Evolutionary conservation across 2,329 filamentous ascomycete genomes (phyloP).

Genomic region (Fulvia fulva): DNA sequence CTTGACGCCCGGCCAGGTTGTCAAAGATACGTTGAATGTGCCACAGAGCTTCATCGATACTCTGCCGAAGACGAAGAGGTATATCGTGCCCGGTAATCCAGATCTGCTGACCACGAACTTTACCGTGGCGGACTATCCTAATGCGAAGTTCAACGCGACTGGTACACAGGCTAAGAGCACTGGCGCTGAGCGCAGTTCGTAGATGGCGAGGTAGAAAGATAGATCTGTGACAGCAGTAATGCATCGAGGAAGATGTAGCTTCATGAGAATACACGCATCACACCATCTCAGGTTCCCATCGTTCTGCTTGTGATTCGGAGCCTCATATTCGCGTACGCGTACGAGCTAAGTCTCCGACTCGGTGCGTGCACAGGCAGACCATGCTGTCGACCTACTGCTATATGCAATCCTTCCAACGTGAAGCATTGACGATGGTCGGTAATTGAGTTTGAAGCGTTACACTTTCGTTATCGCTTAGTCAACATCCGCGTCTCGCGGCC

Average conservation of each 20-base stretch:
- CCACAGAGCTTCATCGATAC: constrained; percentile 24
- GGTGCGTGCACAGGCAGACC: background rate
- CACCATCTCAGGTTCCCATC: too few relatives aligned
- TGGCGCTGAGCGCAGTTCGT: background rate
- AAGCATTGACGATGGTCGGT: background rate
- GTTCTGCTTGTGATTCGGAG: background rate
- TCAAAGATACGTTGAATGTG: constrained; percentile 29
- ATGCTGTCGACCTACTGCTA: too few relatives aligned
- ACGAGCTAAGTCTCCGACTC: too few relatives aligned
- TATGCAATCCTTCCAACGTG: too few relatives aligned
- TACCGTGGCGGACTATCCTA: constrained; percentile 11
- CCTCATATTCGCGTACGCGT: too few relatives aligned
- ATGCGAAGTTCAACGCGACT: background rate
- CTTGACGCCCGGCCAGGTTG: constrained; percentile 40
- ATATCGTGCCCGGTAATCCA: constrained; percentile 36
- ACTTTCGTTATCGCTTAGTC: too few relatives aligned
- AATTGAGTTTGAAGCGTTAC: too few relatives aligned
- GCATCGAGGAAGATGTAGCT: too few relatives aligned
- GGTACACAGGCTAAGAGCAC: background rate
- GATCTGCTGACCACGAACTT: constrained; percentile 37
- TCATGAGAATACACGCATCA: too few relatives aligned
- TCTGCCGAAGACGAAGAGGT: constrained; percentile 37
- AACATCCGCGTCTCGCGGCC: background rate
- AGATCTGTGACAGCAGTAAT: background rate
- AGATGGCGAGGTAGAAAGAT: background rate